phyloP scores from a whole-genome alignment of 495 filamentous ascomycete genomes.

The Penicillium cataractarum region DNA sequence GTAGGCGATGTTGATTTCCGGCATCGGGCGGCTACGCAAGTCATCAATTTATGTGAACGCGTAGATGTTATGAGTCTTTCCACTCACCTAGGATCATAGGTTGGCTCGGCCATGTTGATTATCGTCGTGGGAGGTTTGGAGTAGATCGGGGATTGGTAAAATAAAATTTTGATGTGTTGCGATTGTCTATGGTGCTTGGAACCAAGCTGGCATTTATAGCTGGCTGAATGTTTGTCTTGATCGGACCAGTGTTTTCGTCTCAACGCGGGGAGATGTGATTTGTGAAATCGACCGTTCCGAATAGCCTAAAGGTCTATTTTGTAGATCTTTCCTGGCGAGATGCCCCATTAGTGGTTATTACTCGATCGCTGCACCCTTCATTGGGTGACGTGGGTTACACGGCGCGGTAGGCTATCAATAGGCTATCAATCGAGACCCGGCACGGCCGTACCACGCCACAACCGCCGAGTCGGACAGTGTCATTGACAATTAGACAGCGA shows the following conservation, averaged over 20 bases:
- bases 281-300: background rate
- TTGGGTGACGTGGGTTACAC: background rate
- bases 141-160: background rate
- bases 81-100: constrained; percentile 23
- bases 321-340: background rate
- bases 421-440: constrained; percentile 14
- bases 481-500: background rate
- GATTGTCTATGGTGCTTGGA: background rate
- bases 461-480: background rate
- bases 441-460: background rate
- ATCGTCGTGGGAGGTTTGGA: background rate
- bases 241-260: background rate
- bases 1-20: constrained; percentile 31
- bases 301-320: constrained; percentile 8
- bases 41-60: background rate
- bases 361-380: background rate
- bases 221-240: background rate
- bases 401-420: constrained; percentile 26
- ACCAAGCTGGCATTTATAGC: background rate
- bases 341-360: background rate
- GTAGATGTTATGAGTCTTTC: background rate
- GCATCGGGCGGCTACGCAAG: constrained; percentile 30
- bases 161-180: background rate
- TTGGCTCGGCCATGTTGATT: constrained; percentile 25
- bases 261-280: background rate